Conservation (phyloP, 176 grass and related monocot genomes). For the Lolium rigidum region DNA sequence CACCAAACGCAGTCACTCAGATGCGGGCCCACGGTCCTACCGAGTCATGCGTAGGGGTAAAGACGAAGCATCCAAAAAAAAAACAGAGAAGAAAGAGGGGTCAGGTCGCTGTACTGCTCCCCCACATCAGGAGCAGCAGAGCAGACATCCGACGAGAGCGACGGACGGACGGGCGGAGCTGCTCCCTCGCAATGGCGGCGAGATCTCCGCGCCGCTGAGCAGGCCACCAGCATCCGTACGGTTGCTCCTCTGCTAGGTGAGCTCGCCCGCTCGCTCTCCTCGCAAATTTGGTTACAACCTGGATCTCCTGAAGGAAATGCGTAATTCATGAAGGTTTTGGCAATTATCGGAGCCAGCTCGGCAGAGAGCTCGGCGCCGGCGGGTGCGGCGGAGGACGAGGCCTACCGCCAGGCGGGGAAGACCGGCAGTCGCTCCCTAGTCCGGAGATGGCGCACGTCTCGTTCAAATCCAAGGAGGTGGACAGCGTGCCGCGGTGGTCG, state of each 20-base stretch:
- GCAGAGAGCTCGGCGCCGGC: background rate
- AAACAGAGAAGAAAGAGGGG: background rate
- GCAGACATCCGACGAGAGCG: constrained; percentile 19
- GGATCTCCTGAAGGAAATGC: constrained; percentile 29
- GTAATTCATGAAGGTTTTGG: background rate
- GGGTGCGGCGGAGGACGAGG: background rate
- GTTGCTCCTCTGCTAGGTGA: constrained; percentile 21
- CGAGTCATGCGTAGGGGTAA: constrained; percentile 37
- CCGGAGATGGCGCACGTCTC: constrained; percentile 66
- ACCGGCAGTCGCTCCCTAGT: constrained; percentile 31
- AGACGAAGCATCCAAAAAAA: constrained; percentile 11
- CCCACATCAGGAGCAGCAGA: constrained; percentile 17
- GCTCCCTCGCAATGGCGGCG: constrained; percentile 33
- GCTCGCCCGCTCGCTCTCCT: background rate
- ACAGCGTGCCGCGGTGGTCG: constrained; percentile 73
- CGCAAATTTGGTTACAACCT: background rate
- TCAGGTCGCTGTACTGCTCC: constrained; percentile 16
- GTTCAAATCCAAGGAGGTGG: constrained; percentile 77
- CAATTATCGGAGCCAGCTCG: background rate
- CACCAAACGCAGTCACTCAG: background rate
- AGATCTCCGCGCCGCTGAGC: constrained; percentile 30
- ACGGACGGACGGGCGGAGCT: constrained; percentile 28
- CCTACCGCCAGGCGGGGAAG: background rate
- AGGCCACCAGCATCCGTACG: background rate
- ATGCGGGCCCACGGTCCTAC: constrained; percentile 1